Evolutionary conservation across 192 early-diverging fungal species (phyloP).

Genomic region (Linderina pennispora): DNA sequence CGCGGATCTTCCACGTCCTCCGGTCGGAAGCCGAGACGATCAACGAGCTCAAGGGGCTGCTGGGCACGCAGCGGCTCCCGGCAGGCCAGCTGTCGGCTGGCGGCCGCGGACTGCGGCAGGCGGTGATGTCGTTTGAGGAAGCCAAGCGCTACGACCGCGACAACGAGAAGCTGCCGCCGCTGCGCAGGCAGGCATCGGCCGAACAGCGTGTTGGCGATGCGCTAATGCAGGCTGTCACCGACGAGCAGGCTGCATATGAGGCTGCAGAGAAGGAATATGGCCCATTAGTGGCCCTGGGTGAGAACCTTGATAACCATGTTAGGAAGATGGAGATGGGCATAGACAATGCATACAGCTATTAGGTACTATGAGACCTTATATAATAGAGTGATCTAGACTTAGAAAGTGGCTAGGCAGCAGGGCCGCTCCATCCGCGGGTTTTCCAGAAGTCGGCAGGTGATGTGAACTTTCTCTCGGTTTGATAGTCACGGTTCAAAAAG

Average conservation of each 20-base stretch:
- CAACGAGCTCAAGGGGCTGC: slow-evolving; percentile 85
- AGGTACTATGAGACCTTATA: too few relatives aligned
- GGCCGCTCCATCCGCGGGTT: background rate
- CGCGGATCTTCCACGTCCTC: slow-evolving; percentile 83
- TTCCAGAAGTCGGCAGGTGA: background rate
- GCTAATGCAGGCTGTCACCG: slow-evolving; percentile 11
- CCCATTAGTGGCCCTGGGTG: slow-evolving; percentile 21
- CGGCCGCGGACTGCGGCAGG: slow-evolving; percentile 83
- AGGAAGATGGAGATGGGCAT: slow-evolving; percentile 20
- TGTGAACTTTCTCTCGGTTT: background rate
- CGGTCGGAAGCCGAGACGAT: slow-evolving; percentile 89
- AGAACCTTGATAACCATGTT: slow-evolving; percentile 26
- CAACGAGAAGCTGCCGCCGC: slow-evolving; percentile 88
- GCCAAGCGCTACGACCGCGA: slow-evolving; percentile 85
- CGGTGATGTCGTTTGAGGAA: slow-evolving; percentile 88
- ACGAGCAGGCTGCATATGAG: slow-evolving; percentile 31
- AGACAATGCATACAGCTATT: too few relatives aligned
- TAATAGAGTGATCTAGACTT: too few relatives aligned
- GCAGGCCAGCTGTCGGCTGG: slow-evolving; percentile 82
- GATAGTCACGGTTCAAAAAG: background rate
- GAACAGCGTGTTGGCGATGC: slow-evolving; percentile 25
- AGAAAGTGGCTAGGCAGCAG: too few relatives aligned
- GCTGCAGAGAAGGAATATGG: slow-evolving; percentile 19
- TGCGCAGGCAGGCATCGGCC: slow-evolving; percentile 7
- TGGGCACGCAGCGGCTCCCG: slow-evolving; percentile 81